Evolutionary conservation across 2,329 filamentous ascomycete species (phyloP), one percentile per base, ranked within the genome.

Genomic region (Arthroderma uncinatum): DNA sequence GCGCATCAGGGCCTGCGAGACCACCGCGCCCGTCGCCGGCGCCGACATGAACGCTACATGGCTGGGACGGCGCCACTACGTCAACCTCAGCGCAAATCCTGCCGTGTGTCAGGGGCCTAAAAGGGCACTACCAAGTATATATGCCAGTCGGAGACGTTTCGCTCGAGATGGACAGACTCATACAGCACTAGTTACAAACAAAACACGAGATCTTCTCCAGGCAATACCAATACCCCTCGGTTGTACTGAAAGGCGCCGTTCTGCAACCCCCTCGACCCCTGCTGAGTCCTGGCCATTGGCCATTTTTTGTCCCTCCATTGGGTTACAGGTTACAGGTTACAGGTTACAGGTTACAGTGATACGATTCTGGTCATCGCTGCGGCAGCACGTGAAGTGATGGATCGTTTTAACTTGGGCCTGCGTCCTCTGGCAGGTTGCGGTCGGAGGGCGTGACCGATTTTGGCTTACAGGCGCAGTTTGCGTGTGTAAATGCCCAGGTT

Each of bases 351-450:
- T 23, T 47, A 47, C 40, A 12, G 21, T 48, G 44, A 25, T 30
- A 48, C 40, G 3, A 30, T 48, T 28, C 28, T n/a, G 9, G 25
- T 6, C 44, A 48, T 12, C 33, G 12, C 23, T 30, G 23, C 23
- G 21, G 25, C 10, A 8, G 44, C 44, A 48, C 44, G 44, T 48
- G 44, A 48, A 48, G 44, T 14, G 23, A 48, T 21, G 44, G 44
- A n/a, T 48, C 44, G 28, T 48, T 48, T 48, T 48, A 48, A 48
- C 44, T 48, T 48, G 44, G 44, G 23, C 44, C 28, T 48, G 44
- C 14, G 21, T 25, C 6, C 44, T 28, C 25, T 25, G 44, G 12
- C 9, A 48, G n/a, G 28, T 25, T 48, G 44, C 25, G 14, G 5
- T 48, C 44, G 28, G 25, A 30, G 44, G n/a, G 9, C 8, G 12